Evolutionary conservation across 2,329 filamentous ascomycete genomes (phyloP), one percentile per base, ranked within the genome.

Genomic region (Sclerotiophoma versabilis): DNA sequence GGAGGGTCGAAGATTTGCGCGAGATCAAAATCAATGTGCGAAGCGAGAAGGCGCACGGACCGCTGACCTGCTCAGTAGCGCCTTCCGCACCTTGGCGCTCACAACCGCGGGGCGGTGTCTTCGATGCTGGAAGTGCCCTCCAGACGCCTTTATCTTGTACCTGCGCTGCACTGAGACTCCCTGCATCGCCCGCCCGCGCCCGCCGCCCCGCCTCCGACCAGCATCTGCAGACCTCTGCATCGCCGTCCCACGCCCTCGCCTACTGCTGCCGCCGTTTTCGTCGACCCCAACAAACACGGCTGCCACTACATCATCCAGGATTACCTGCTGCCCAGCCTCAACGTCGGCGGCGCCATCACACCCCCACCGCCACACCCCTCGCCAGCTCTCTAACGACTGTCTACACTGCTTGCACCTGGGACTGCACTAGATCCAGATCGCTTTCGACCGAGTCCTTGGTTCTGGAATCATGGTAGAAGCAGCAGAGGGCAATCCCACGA

Each of bases 401-500:
- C 51, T 47, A 38, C 47, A 36, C 54, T 52, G 27, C 43, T 43
- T 30, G 25, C 46, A 46, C 38, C 47, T 43, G 29, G 49, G 30
- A 56, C 49, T 49, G 36, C 41, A 36, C 38, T 49, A 56, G 39
- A 56, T 57, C 49, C 43, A 58, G 54, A 54, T 58, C 57, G 53
- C 57, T 49, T 45, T 48, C 45, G 50, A 54, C 58, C 58, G 56
- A 61, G 53, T 30, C 41, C 57, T 47, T 57, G 54, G 52, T 59
- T 44, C 45, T 52, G 55, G 58, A 71, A 93, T 89, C 83, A 97
- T 98, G 93, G 93, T 95, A 83, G 93, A 97, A 86, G 90, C 89
- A 86, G 90, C 88, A 83, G 92, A 96, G 82, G 85, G 90, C 81
- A 92, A 87, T 84, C 89, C 91, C 81, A 93, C 93, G 76, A 98